phyloP scores from a whole-genome alignment of 306 rosid species.

The Purshia tridentata region DNA sequence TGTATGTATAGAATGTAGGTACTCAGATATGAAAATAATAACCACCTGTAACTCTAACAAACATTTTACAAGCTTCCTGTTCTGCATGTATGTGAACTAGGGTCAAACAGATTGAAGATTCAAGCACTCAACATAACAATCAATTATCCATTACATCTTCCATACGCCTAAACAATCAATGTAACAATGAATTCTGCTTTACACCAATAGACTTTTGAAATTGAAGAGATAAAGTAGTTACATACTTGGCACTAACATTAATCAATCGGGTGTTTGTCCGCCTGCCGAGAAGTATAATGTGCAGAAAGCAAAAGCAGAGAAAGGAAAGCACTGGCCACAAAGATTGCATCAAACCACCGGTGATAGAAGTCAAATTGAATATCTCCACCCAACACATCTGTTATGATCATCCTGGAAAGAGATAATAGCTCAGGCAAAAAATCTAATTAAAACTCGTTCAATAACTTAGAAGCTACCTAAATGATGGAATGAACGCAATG shows the following conservation, averaged over 20 bases:
- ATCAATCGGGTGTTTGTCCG: conserved; percentile 97
- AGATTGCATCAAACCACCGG: conserved; percentile 98
- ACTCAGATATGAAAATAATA: no score
- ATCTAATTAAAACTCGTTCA: neutral
- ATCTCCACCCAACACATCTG: conserved; percentile 99
- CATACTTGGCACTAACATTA: conserved; percentile 28
- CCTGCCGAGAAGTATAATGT: conserved; percentile 92
- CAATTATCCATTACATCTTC: neutral
- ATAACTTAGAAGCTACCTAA: conserved; percentile 1
- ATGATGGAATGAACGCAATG: neutral
- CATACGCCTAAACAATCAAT: neutral
- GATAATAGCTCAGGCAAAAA: conserved; percentile 4
- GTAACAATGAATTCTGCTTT: neutral
- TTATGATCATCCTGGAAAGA: conserved; percentile 81
- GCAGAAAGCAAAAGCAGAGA: conserved; percentile 93
- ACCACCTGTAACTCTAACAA: no score
- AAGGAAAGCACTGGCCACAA: conserved; percentile 98
- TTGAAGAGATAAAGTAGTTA: conserved; percentile 10
- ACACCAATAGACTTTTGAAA: neutral
- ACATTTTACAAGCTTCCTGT: neutral
- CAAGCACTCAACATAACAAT: neutral
- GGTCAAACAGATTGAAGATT: neutral
- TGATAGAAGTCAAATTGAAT: conserved; percentile 97
- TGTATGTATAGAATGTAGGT: no score
- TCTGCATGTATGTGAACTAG: neutral